Percentiles rank a stretch among this genome's conserved stretches.
Evolutionary conservation across 352 stramenopile species (phyloP).

Genomic region (Globisporangium uncinulatum): DNA sequence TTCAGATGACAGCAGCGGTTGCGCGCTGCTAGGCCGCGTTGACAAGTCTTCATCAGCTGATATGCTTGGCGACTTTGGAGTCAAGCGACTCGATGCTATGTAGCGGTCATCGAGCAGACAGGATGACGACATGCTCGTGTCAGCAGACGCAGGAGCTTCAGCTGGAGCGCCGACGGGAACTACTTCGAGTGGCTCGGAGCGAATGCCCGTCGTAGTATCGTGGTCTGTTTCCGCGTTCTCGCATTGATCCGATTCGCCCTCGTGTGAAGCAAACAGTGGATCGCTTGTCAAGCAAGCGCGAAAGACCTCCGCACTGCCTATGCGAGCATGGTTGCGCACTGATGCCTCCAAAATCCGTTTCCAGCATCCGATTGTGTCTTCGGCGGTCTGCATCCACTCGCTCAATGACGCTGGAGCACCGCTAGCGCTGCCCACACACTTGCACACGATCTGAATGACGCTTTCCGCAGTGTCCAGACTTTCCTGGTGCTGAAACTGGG

Average conservation of each 20-base stretch:
- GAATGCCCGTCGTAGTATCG: not conserved
- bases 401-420: not conserved
- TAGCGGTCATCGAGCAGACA: slow-evolving; percentile 3
- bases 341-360: not conserved
- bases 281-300: not conserved
- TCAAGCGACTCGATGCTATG: not conserved
- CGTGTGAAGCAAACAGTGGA: not conserved
- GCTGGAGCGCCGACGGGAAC: not conserved
- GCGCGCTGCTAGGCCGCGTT: not conserved
- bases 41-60: not conserved
- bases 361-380: not conserved
- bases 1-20: too few relatives aligned
- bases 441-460: too few relatives aligned
- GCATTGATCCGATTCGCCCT: not conserved
- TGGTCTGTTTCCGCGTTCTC: not conserved
- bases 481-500: too few relatives aligned
- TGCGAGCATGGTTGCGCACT: not conserved
- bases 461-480: too few relatives aligned
- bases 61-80: not conserved
- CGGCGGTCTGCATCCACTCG: not conserved
- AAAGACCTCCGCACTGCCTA: not conserved
- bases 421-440: not conserved
- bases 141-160: slow-evolving; percentile 5
- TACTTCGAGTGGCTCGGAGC: not conserved
- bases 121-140: slow-evolving; percentile 8